Base-by-base conservation (phyloP, 1,139 yeast species). In the Entelexis sorbosivorans region DNA sequence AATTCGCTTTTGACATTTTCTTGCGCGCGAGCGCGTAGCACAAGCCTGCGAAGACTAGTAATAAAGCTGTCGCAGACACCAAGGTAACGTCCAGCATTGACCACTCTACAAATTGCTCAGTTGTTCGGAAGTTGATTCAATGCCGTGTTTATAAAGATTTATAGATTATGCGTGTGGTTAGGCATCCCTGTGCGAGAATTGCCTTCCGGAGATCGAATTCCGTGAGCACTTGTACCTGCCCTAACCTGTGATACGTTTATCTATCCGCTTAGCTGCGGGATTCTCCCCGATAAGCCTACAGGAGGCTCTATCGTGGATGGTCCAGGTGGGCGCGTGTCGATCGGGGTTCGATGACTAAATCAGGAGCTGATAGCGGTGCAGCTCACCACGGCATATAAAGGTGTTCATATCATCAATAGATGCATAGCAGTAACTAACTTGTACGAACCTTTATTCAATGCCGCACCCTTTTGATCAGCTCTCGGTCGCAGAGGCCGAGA, bases 381-480 rank as follows among this genome's bases (percentile, higher is more conserved):
- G 13, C 19, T 5, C 13, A 24, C 9, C n/a, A 16, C 6, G 13
- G 6, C 44, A 19, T 29, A 40, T 40, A 40, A 20, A 39, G 5
- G 24, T 6, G 6, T 22, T 22, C 6, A 6, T 22, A 5, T 6
- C 24, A 22, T 6, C 6, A 22, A 4, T 4, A 22, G 6, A 22
- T 22, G 24, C 6, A 5, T 22, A 22, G 24, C 24, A 22, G 24
- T 22, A 5, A 22, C 6, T 6, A 4, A 22, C 24, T 4, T 28
- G 10, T 32, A 32, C 7, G 34, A 13, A 14, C 16, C 16, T 13
- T 7, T 8, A 19, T 2, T 19, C 11, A 14, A 42, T 48, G 52
- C 20, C 35, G 10, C 91, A 68, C 46, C 71, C 71, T 54, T 81
- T 84, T 61, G 91, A 82, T 64, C 75, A 84, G 52, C 79, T 81